Percentiles rank a stretch among this genome's conserved stretches.
Evolutionary conservation across 2,329 filamentous ascomycete genomes (phyloP).

Genomic region (Torrubiella hemipterigena): DNA sequence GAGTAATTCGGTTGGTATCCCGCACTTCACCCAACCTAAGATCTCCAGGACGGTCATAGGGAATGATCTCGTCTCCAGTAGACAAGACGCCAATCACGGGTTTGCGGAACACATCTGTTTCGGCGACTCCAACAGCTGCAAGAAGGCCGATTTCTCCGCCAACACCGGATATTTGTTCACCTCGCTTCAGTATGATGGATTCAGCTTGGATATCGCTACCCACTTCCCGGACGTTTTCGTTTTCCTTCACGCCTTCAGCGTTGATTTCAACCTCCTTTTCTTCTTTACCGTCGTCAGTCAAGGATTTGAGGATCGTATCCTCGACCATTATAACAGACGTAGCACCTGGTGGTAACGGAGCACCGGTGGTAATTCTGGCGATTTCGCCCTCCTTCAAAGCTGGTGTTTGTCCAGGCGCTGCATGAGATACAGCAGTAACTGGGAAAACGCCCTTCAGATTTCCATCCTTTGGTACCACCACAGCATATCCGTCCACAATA

Average conservation of each 20-base stretch:
- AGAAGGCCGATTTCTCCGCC: slow-evolving; percentile 88
- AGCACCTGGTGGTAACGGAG: slow-evolving; percentile 76
- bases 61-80: slow-evolving; percentile 88
- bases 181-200: slow-evolving; percentile 58
- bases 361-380: slow-evolving; percentile 87
- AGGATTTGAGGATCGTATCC: slow-evolving; percentile 67
- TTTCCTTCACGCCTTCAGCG: slow-evolving; percentile 58
- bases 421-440: slow-evolving; percentile 78
- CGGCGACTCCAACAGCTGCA: slow-evolving; percentile 65
- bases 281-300: slow-evolving; percentile 69
- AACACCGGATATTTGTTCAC: slow-evolving; percentile 72
- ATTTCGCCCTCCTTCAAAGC: slow-evolving; percentile 62
- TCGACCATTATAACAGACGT: slow-evolving; percentile 90
- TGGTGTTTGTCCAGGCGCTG: slow-evolving; percentile 56
- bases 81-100: slow-evolving; percentile 80
- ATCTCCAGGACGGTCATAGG: slow-evolving; percentile 49
- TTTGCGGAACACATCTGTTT: slow-evolving; percentile 61
- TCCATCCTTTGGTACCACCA: slow-evolving; percentile 52
- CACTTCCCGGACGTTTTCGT: slow-evolving; percentile 83
- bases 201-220: slow-evolving; percentile 74
- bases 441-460: slow-evolving; percentile 71
- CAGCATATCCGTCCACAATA: slow-evolving; percentile 93
- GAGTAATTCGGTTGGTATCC: slow-evolving; percentile 82
- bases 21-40: slow-evolving; percentile 75
- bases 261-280: slow-evolving; percentile 83